Conservation (phyloP, 305 asterid species). For the Euphrasia arctica region DNA sequence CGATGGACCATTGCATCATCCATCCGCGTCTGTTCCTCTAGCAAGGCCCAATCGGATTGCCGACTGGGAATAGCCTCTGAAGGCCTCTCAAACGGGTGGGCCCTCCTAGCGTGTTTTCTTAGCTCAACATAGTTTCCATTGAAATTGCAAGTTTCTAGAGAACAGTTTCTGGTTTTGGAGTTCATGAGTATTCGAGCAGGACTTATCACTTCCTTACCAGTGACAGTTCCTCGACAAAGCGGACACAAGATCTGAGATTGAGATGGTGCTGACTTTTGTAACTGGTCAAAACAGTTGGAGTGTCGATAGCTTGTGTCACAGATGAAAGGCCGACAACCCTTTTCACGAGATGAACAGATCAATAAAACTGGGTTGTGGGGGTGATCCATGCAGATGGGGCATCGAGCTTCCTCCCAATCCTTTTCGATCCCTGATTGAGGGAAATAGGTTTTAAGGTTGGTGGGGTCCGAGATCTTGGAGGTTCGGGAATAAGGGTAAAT, state of each 20-base stretch:
- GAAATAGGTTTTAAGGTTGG: constrained; percentile 24
- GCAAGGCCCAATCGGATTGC: constrained; percentile 50
- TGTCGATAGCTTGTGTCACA: constrained; percentile 66
- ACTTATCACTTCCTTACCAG: constrained; percentile 45
- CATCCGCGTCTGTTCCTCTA: constrained; percentile 50
- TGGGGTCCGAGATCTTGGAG: constrained; percentile 34
- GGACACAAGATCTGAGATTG: constrained; percentile 51
- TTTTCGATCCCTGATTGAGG: constrained; percentile 41
- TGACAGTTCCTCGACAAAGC: constrained; percentile 62
- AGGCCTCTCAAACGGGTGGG: constrained; percentile 61
- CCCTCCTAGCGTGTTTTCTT: constrained; percentile 71
- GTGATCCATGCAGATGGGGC: constrained; percentile 80
- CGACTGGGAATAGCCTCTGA: constrained; percentile 51
- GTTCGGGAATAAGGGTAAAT: constrained; percentile 57
- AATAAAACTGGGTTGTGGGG: constrained; percentile 78
- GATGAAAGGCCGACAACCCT: constrained; percentile 42
- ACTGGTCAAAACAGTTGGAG: constrained; percentile 81
- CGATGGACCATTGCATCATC: constrained; percentile 53
- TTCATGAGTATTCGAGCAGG: constrained; percentile 60
- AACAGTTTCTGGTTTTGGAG: constrained; percentile 56
- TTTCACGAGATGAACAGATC: constrained; percentile 58
- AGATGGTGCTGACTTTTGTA: constrained; percentile 29
- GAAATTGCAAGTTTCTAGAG: constrained; percentile 59
- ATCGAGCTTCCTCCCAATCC: constrained; percentile 73
- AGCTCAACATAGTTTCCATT: constrained; percentile 58